Evolutionary conservation across 2,329 filamentous ascomycete species (phyloP), one percentile per base, ranked within the genome.

Genomic region (Talaromyces atroroseus): DNA sequence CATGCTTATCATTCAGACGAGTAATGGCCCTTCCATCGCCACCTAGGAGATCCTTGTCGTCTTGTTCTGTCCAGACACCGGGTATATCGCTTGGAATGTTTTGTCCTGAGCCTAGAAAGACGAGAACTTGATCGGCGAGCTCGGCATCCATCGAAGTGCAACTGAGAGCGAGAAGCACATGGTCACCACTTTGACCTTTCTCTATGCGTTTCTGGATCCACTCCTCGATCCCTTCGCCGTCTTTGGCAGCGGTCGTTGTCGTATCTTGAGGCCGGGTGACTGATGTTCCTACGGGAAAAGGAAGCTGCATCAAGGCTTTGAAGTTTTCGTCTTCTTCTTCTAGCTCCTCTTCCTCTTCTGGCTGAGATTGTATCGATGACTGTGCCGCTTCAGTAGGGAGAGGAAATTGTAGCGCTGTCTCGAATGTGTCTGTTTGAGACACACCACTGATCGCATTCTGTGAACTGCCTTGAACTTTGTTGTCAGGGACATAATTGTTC

Each of bases 31-130:
- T 66, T 24, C 60, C 63, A 60, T 77, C 66, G 3, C 42, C 46
- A 8, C 67, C 69, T 38, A 70, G 61, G 32, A 78, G 54, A 21
- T 63, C 64, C 29, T 65, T 58, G 56, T 80, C 78, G 56, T 80
- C 78, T 40, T 72, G 66, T 10, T 68, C 59, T 6, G 77, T 79
- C 78, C 78, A 80, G 18, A 79, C 72, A 4, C 78, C 78, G 16
- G 59, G 68, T 54, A 74, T 69, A 52, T 76, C 58, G 12, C 64
- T 53, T 0, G 78, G 77, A 20, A 79, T 68, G 1, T 60, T 63
- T 16, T 70, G 63, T 4, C 70, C 70, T 23, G 61, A 60, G 20
- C 52, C 58, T 20, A 75, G 59, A 50, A 62, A 59, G 16, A 65
- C 62, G 10, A 77, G 61, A 2, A 74, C 70, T 23, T 64, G 62